These are phyloP conservation scores for Sisymbrium altissimum DNA, from an alignment of 345 rosid genomes.

Conservation along the genomic window DNA sequence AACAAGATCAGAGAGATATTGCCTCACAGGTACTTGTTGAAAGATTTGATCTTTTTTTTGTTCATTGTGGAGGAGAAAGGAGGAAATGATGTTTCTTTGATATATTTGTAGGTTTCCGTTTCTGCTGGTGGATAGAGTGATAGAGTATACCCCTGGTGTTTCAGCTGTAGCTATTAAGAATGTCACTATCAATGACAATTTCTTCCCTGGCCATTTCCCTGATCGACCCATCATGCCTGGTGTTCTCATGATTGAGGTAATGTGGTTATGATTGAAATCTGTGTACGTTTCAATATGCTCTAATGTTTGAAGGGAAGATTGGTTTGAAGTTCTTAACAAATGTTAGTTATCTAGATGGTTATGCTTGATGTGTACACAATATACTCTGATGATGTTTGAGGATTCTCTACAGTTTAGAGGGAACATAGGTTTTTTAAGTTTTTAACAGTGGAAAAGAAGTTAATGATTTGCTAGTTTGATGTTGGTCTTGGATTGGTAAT, in stretches of 20 bases:
- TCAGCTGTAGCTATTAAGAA: conserved; percentile 94
- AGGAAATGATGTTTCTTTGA: not conserved
- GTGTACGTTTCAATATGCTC: no score
- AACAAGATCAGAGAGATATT: conserved; percentile 82
- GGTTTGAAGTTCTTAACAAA: no score
- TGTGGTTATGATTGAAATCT: not conserved
- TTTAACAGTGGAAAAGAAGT: conserved; percentile 25
- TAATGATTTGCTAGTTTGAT: conserved; percentile 60
- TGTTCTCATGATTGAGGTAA: conserved; percentile 98
- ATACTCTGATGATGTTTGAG: not conserved
- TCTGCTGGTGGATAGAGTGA: conserved; percentile 94
- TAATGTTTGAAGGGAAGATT: no score
- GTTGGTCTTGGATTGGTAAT: not conserved
- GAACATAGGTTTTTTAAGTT: not conserved
- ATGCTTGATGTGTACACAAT: no score
- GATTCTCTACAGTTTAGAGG: conserved; percentile 20
- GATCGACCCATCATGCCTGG: conserved; percentile 99
- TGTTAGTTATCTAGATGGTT: no score
- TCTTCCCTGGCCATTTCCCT: conserved; percentile 99
- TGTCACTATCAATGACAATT: conserved; percentile 95
- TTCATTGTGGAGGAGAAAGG: not conserved
- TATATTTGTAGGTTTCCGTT: conserved; percentile 71
- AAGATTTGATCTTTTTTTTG: conserved; percentile 24
- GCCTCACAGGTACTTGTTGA: conserved; percentile 74
- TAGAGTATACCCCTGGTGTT: conserved; percentile 86